phyloP scores from a whole-genome alignment of 805 yeast genomes.

The Candida yuanshanica region DNA sequence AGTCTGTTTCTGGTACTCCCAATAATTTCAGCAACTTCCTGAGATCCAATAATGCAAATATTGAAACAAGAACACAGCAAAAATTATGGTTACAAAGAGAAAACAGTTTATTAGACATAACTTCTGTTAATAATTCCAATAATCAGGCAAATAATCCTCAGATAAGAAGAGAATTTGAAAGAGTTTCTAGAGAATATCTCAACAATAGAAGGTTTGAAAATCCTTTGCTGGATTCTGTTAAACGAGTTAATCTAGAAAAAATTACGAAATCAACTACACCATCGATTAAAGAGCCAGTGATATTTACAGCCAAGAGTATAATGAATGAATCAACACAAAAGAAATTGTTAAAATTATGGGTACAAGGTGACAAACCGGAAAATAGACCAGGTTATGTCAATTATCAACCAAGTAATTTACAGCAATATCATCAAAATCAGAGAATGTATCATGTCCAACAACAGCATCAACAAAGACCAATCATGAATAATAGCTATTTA shows the following conservation, averaged over 20 bases:
- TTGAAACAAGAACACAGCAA: slow-evolving; percentile 76
- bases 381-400: slow-evolving; percentile 3
- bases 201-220: slow-evolving; percentile 64
- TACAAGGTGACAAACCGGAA: slow-evolving; percentile 13
- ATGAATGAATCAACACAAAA: slow-evolving; percentile 16
- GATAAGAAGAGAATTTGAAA: slow-evolving; percentile 70
- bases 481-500: neutral
- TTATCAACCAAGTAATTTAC: slow-evolving; percentile 1
- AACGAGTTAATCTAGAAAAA: slow-evolving; percentile 35
- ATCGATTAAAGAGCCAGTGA: neutral
- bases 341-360: slow-evolving; percentile 21
- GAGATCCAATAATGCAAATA: slow-evolving; percentile 29
- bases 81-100: slow-evolving; percentile 80
- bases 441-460: slow-evolving; percentile 14
- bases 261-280: neutral
- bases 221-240: slow-evolving; percentile 61
- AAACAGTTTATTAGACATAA: slow-evolving; percentile 57
- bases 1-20: slow-evolving; percentile 19
- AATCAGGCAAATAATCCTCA: slow-evolving; percentile 33
- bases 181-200: slow-evolving; percentile 67
- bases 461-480: slow-evolving; percentile 9
- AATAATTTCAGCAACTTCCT: slow-evolving; percentile 38
- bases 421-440: slow-evolving; percentile 9
- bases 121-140: slow-evolving; percentile 11
- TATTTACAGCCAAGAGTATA: neutral